Base-by-base conservation (phyloP, 2,329 filamentous ascomycete genomes). In the Penicillium sp. region DNA sequence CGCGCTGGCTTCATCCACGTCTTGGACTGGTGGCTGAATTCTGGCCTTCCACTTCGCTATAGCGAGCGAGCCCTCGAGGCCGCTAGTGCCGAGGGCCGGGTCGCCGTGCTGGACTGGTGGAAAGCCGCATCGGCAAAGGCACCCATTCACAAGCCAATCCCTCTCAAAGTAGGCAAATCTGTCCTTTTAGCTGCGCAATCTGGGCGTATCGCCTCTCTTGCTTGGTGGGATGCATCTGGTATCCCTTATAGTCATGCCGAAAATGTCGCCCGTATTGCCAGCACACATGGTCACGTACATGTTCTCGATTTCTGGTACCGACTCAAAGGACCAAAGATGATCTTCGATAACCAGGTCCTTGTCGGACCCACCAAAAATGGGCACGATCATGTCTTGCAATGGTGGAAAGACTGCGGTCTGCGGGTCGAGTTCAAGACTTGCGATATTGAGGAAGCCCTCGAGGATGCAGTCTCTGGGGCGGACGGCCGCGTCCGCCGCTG, bases 21-120 rank as follows among this genome's bases (percentile, higher is more conserved):
- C 0, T 83, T 98, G 1, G 91, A 97, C 70, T 96, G 92, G 91
- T 98, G 94, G 94, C 90, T 90, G 73, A 84, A 89, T 25, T 92
- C 89, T 0, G 90, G 90, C 0, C 82, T 97, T 1, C 87, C 89
- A 2, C 82, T 97, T 22, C 89, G 91, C 67, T 97, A 95, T 76
- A 96, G 91, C 11, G 92, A 97, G 74, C 84, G 88, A 5, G 92
- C 94, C 0, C 84, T 98, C 19, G 94, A 97, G 76, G 90, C 93
- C 70, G 93, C 94, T 33, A 94, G 90, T 60, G 88, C 88, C 3
- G 89, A 92, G 70, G 93, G 93, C 7, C 90, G 95, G 66, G 83
- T 97, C n/a, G 81, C 87, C 6, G 92, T 97, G 0, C 84, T 98
- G 1, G 89, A 96, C 69, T 98, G 94, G 94, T 98, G 94, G 94